phyloP scores from a whole-genome alignment of 345 rosid species.

The Acer campestre region DNA sequence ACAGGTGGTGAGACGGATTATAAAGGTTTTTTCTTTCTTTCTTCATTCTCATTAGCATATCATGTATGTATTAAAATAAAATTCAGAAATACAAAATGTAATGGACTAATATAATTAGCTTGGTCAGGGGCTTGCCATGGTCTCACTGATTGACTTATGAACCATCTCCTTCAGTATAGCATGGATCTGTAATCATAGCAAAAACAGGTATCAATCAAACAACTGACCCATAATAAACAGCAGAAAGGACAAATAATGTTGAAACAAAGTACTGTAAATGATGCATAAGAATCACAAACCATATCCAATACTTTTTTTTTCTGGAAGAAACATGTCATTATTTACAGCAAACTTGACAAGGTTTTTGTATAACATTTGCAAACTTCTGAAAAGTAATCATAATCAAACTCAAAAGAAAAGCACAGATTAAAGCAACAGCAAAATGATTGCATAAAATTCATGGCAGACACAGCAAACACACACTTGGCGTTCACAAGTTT shows the following conservation, averaged over 20 bases:
- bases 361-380: neutral
- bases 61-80: neutral
- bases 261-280: neutral
- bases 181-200: conserved; percentile 58
- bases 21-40: too few species aligned
- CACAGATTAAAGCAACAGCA: neutral
- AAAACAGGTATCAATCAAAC: conserved; percentile 12
- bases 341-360: too few species aligned
- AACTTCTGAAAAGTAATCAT: neutral
- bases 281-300: neutral
- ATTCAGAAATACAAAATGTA: neutral
- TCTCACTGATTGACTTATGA: conserved; percentile 72
- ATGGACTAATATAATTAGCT: neutral
- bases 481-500: neutral
- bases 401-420: neutral
- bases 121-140: conserved; percentile 48
- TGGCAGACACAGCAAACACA: neutral
- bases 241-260: neutral
- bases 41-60: neutral
- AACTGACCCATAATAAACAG: neutral
- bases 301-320: neutral
- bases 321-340: neutral
- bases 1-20: too few species aligned
- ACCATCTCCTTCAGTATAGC: conserved; percentile 83
- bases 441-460: neutral